These are phyloP conservation scores for Penicillium riverlandense DNA, from an alignment of 495 filamentous ascomycete genomes.

Conservation along the genomic window DNA sequence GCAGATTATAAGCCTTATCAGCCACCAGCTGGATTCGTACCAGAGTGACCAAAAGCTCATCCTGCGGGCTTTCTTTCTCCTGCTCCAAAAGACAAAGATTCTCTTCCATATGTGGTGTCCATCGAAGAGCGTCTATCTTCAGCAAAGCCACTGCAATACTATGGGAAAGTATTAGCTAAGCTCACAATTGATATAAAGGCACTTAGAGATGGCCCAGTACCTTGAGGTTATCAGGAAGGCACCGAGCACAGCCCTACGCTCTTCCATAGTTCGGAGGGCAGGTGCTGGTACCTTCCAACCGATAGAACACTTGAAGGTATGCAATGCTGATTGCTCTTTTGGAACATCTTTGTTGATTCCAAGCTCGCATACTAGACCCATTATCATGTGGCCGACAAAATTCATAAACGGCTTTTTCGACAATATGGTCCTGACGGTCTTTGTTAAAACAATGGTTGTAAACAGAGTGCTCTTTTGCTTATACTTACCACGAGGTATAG, in stretches of 20 bases:
- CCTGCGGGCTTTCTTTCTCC: slow-evolving; percentile 38
- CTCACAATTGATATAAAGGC: slow-evolving; percentile 1
- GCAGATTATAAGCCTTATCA: slow-evolving; percentile 22
- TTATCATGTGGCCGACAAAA: slow-evolving; percentile 41
- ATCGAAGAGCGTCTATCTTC: slow-evolving; percentile 40
- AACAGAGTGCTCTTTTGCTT: not conserved
- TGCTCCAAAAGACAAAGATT: slow-evolving; percentile 37
- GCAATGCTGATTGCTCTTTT: slow-evolving; percentile 16
- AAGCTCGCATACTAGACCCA: slow-evolving; percentile 46
- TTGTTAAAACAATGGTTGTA: not conserved
- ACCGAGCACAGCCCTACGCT: slow-evolving; percentile 46
- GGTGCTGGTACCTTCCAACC: slow-evolving; percentile 10
- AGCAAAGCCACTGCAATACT: slow-evolving; percentile 39
- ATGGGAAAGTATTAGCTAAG: not conserved
- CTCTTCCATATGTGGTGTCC: slow-evolving; percentile 47
- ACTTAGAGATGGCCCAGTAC: slow-evolving; percentile 18
- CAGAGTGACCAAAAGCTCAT: slow-evolving; percentile 42
- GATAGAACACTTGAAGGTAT: slow-evolving; percentile 17
- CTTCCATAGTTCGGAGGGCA: slow-evolving; percentile 37
- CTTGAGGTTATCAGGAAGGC: slow-evolving; percentile 46
- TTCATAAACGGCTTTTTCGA: slow-evolving; percentile 20
- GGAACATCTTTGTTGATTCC: slow-evolving; percentile 43
- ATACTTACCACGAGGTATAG: slow-evolving; percentile 36
- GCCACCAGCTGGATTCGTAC: slow-evolving; percentile 40
- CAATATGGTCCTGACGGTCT: slow-evolving; percentile 9